Conservation (phyloP, 2,329 filamentous ascomycete genomes). For the Aspergillus sp. region DNA sequence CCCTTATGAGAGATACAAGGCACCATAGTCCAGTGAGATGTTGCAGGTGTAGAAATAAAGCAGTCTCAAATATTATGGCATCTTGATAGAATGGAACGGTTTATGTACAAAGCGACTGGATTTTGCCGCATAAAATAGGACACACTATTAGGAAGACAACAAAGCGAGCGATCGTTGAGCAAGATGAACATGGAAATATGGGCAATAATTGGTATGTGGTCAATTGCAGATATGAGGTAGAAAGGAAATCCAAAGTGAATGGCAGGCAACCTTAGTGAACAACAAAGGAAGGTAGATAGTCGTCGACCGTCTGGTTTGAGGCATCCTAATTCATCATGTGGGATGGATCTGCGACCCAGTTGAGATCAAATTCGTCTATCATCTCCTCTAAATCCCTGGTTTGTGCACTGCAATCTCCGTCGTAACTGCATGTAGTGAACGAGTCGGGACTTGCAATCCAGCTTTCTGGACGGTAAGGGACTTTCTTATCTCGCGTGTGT, state of each 20-base stretch:
- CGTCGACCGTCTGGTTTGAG: background rate
- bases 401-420: conserved; percentile 24
- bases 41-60: background rate
- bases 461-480: conserved; percentile 25
- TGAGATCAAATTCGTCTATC: conserved; percentile 33
- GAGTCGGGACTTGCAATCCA: conserved; percentile 31
- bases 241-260: background rate
- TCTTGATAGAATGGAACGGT: background rate
- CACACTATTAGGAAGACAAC: background rate
- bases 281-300: background rate
- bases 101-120: background rate
- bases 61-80: background rate
- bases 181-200: background rate
- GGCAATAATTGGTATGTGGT: background rate
- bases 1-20: background rate
- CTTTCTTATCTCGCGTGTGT: conserved; percentile 1
- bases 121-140: background rate
- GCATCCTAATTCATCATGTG: background rate
- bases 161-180: background rate
- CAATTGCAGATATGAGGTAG: background rate
- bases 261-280: background rate
- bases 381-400: conserved; percentile 32
- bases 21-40: background rate
- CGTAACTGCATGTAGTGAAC: conserved; percentile 28
- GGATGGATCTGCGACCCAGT: conserved; percentile 29